Base-by-base conservation (phyloP, 225 moss, liverwort and hornwort genomes). In the Sphagnum tenellum region DNA sequence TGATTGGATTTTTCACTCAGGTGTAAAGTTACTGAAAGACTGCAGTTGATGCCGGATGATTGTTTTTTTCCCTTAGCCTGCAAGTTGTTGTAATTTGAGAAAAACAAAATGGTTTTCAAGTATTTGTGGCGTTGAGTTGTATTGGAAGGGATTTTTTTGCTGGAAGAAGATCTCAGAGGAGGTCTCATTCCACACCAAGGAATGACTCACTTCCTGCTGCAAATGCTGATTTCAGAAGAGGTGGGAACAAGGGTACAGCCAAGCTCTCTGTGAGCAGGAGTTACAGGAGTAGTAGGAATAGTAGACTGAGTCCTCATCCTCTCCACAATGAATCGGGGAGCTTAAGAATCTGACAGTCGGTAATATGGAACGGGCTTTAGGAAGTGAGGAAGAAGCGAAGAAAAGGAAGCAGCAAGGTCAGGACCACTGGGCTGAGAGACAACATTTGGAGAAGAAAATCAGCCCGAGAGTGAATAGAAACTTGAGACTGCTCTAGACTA, bases 401-500 rank as follows among this genome's bases (percentile, higher is more conserved):
- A 73, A 73, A 62, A 70, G 68, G 54, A 69, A 65, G 72, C 78
- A 82, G 70, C 78, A 75, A 56, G 61, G 55, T 50, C 82, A 80
- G 57, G 72, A 77, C 53, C 73, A 80, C 46, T 84, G 83, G 83
- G 80, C 80, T 5, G 80, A 84, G 52, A 84, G 75, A 74, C 77
- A 84, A 71, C 79, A 79, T 72, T 77, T 55, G 83, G 79, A 56
- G 68, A 67, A 45, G 67, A 80, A 64, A 80, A 73, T 60, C 65
- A 77, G 80, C 63, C 72, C 12, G 77, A 75, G 55, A 47, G 67
- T 56, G 75, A 75, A 8, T 49, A 71, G 9, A 80, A 83, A 66
- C 71, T 77, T 63, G 75, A 74, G 67, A 70, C 77, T 70, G 75
- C 80, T 84, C 75, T 80, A 73, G 80, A 84, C 68, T 84, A 80